These are phyloP conservation scores for Globisporangium cederbergense DNA, from an alignment of 352 stramenopile genomes.

Conservation along the genomic window DNA sequence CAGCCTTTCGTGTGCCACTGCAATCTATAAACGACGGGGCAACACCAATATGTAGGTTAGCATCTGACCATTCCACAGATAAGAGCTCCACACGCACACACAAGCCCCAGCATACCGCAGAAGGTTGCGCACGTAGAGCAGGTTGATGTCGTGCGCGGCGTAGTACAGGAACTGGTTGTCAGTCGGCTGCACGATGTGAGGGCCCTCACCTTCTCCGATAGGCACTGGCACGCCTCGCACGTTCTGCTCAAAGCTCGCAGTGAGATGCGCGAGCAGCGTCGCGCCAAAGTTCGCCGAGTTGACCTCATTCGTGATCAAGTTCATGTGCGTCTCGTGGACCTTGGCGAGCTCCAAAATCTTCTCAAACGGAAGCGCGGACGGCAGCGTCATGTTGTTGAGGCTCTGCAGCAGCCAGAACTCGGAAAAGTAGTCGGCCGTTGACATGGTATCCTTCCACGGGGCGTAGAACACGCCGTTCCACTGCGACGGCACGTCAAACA, in stretches of 20 bases:
- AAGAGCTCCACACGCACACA: background rate
- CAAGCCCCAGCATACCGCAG: slow-evolving; percentile 34
- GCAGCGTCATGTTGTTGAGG: slow-evolving; percentile 80
- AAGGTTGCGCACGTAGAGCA: slow-evolving; percentile 72
- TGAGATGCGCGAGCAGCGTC: slow-evolving; percentile 74
- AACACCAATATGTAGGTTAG: background rate
- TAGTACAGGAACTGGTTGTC: slow-evolving; percentile 71
- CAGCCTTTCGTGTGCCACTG: slow-evolving; percentile 71
- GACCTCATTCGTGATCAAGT: slow-evolving; percentile 76
- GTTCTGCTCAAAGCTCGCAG: slow-evolving; percentile 70
- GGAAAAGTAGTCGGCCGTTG: slow-evolving; percentile 66
- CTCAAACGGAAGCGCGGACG: slow-evolving; percentile 48
- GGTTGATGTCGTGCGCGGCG: slow-evolving; percentile 77
- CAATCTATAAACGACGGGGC: slow-evolving; percentile 25
- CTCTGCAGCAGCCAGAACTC: slow-evolving; percentile 71
- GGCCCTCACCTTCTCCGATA: slow-evolving; percentile 41
- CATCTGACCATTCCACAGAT: background rate
- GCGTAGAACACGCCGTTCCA: slow-evolving; percentile 78
- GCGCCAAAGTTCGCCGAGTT: slow-evolving; percentile 74
- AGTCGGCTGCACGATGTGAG: slow-evolving; percentile 40
- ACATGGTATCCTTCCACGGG: slow-evolving; percentile 73
- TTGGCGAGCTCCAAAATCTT: slow-evolving; percentile 52
- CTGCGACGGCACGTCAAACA: slow-evolving; percentile 55
- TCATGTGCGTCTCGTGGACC: slow-evolving; percentile 74
- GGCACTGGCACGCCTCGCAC: slow-evolving; percentile 37